Evolutionary conservation across 2,329 filamentous ascomycete species (phyloP).

Genomic region (Pseudonectria foliicola): DNA sequence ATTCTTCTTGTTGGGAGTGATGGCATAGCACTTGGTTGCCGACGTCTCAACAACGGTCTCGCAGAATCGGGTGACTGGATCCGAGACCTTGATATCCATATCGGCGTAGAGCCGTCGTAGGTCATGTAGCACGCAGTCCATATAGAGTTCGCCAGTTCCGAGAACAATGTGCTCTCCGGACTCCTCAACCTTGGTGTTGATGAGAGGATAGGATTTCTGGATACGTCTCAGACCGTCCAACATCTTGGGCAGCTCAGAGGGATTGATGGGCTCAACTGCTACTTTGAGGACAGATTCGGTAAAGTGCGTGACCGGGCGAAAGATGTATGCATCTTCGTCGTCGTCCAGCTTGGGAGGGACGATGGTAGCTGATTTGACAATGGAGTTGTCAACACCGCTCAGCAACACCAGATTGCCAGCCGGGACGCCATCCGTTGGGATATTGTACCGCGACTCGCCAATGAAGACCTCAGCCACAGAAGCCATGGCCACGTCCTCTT

Average conservation of each 20-base stretch:
- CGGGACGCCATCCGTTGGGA: constrained; percentile 83
- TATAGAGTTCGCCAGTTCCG: constrained; percentile 96
- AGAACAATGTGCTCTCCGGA: constrained; percentile 94
- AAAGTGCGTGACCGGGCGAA: constrained; percentile 87
- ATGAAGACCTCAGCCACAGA: constrained; percentile 85
- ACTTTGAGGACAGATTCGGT: constrained; percentile 98
- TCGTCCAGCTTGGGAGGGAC: constrained; percentile 74
- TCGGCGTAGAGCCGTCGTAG: constrained; percentile 89
- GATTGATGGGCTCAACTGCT: constrained; percentile 95
- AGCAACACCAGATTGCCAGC: constrained; percentile 93
- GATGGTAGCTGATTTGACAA: constrained; percentile 93
- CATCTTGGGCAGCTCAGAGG: constrained; percentile 97
- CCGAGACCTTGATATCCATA: constrained; percentile 98
- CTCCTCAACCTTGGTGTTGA: constrained; percentile 96
- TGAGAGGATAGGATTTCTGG: constrained; percentile 94
- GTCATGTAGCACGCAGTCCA: constrained; percentile 97
- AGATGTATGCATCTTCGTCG: constrained; percentile 90
- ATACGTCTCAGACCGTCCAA: constrained; percentile 92
- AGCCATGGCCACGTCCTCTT: constrained; percentile 91
- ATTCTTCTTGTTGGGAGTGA: constrained; percentile 99
- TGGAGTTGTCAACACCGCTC: constrained; percentile 91
- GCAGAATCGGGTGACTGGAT: constrained; percentile 94
- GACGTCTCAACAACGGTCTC: constrained; percentile 97
- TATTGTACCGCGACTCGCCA: constrained; percentile 85
- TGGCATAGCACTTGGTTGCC: constrained; percentile 94